Evolutionary conservation across 2,329 filamentous ascomycete genomes (phyloP).

Genomic region (Trichoderma aggressivum): DNA sequence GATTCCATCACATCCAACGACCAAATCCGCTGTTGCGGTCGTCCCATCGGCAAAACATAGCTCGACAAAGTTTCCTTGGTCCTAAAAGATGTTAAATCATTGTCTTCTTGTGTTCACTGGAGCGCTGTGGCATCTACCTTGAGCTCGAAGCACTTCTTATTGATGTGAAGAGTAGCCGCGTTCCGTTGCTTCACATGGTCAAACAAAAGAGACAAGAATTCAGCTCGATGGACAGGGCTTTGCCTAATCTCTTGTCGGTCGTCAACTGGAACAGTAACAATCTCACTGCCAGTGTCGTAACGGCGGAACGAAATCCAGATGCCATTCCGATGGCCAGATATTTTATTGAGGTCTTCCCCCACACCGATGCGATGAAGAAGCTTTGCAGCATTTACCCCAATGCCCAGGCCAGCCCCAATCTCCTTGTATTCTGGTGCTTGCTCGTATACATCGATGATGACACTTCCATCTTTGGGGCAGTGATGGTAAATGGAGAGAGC

Average conservation of each 20-base stretch:
- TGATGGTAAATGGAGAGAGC: slow-evolving; percentile 5
- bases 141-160: slow-evolving; percentile 1
- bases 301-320: slow-evolving; percentile 11
- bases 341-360: not conserved
- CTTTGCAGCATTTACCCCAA: slow-evolving; percentile 10
- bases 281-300: slow-evolving; percentile 1
- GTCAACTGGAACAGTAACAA: slow-evolving; percentile 1
- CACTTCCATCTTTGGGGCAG: slow-evolving; percentile 10
- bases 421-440: slow-evolving; percentile 9
- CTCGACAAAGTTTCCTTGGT: slow-evolving; percentile 1
- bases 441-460: slow-evolving; percentile 6
- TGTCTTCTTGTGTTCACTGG: too few species aligned
- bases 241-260: slow-evolving; percentile 6
- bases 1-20: slow-evolving; percentile 28
- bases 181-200: slow-evolving; percentile 4
- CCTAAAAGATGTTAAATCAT: not conserved
- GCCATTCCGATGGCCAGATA: slow-evolving; percentile 4
- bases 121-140: not conserved
- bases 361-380: slow-evolving; percentile 7
- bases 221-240: slow-evolving; percentile 8
- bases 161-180: slow-evolving; percentile 1
- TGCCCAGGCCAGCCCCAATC: slow-evolving; percentile 8
- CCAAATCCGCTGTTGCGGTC: slow-evolving; percentile 19
- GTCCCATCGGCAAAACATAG: slow-evolving; percentile 20
- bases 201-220: not conserved